A percentile compares a stretch with the other conserved stretches of the same genome.
Evolutionary conservation across 768 basidiomycete species (phyloP).

Genomic region (Clavulina sp.): DNA sequence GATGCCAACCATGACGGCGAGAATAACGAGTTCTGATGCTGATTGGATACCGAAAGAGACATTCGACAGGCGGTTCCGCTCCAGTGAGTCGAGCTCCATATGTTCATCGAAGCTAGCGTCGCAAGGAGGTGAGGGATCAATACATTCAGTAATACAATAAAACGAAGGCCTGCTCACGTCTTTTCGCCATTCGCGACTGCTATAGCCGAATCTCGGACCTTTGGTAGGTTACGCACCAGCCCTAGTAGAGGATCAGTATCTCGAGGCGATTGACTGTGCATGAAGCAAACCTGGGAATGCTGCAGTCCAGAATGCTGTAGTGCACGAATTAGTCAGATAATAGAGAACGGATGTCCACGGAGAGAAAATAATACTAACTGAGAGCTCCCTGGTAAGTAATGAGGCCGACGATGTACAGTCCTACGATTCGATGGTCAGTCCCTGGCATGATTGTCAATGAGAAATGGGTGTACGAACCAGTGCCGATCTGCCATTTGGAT

Average conservation of each 20-base stretch:
- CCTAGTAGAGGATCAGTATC: conserved; percentile 14
- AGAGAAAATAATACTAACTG: too few relatives aligned
- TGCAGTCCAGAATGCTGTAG: conserved; percentile 75
- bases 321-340: too few relatives aligned
- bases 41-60: conserved; percentile 56
- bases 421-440: not conserved
- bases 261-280: not conserved
- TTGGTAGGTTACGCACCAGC: conserved; percentile 48
- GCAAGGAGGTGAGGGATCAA: not conserved
- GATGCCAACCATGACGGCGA: conserved; percentile 60
- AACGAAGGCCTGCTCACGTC: conserved; percentile 20
- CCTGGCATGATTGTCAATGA: too few relatives aligned
- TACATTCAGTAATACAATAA: conserved; percentile 6
- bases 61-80: conserved; percentile 58
- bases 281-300: conserved; percentile 39
- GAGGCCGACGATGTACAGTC: conserved; percentile 24
- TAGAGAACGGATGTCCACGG: too few relatives aligned
- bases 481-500: conserved; percentile 43
- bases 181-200: conserved; percentile 28
- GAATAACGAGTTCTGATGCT: conserved; percentile 48
- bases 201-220: conserved; percentile 37
- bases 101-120: conserved; percentile 31
- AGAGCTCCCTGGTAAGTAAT: conserved; percentile 61
- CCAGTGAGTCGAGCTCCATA: conserved; percentile 38
- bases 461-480: conserved; percentile 45